A percentile compares a stretch with the other conserved stretches of the same genome.
Conservation (phyloP, 768 basidiomycete species). For the Amyloporia xantha region DNA sequence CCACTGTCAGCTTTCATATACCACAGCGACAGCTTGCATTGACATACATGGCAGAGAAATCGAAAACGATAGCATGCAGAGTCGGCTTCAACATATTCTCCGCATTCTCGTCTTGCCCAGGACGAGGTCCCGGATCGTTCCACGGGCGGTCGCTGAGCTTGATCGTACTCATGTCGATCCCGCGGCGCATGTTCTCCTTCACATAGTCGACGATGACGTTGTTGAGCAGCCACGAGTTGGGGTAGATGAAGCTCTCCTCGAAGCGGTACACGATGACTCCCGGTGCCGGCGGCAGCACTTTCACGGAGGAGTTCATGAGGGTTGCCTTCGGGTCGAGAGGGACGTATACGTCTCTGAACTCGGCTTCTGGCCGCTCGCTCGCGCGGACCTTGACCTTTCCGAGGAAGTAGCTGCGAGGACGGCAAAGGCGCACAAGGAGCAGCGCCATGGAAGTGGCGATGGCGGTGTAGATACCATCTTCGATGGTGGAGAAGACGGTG, state of each 20-base stretch:
- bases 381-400: conserved; percentile 66
- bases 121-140: conserved; percentile 84
- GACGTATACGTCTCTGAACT: conserved; percentile 73
- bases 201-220: conserved; percentile 75
- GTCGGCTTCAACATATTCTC: conserved; percentile 52
- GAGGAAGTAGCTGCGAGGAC: conserved; percentile 86
- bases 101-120: conserved; percentile 41
- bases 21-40: no score
- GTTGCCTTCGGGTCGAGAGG: conserved; percentile 55
- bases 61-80: conserved; percentile 83
- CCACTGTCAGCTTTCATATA: no score
- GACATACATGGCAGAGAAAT: conserved; percentile 77
- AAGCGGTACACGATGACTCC: conserved; percentile 90
- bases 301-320: conserved; percentile 61
- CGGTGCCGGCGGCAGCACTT: conserved; percentile 71
- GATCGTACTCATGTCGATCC: conserved; percentile 62
- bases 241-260: conserved; percentile 86
- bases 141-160: conserved; percentile 74
- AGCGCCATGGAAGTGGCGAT: conserved; percentile 74
- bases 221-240: conserved; percentile 67
- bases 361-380: conserved; percentile 25
- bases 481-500: conserved; percentile 90
- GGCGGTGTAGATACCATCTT: conserved; percentile 87
- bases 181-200: conserved; percentile 68
- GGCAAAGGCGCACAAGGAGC: conserved; percentile 79